Evolutionary conservation across 2,329 filamentous ascomycete species (phyloP).

Genomic region (Westerdykella sp.): DNA sequence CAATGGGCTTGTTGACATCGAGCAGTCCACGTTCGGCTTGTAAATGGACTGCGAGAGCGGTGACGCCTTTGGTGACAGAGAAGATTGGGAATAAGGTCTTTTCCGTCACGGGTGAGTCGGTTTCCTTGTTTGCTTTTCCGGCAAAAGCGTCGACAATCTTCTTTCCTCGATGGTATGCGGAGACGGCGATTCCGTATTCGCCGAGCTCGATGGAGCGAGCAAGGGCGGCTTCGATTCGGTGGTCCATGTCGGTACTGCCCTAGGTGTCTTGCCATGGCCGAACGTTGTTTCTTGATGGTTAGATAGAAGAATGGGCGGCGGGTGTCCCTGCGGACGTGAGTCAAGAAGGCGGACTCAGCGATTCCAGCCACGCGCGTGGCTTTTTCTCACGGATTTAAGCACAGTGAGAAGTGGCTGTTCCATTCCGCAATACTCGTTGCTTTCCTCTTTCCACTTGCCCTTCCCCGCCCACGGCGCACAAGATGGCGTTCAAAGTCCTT

Average conservation of each 20-base stretch:
- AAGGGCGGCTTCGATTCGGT: neutral
- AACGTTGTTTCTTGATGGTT: no score
- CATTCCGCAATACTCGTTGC: no score
- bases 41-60: constrained; percentile 17
- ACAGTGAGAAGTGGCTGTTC: no score
- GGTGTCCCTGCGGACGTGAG: no score
- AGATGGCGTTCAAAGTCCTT: neutral
- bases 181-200: neutral
- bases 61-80: constrained; percentile 24
- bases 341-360: no score
- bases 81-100: constrained; percentile 6
- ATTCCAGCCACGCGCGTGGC: no score
- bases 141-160: constrained; percentile 1
- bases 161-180: neutral
- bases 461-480: neutral
- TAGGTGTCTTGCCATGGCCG: no score
- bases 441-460: no score
- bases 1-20: constrained; percentile 18
- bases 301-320: no score
- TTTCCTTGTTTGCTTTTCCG: neutral
- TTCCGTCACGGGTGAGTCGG: constrained; percentile 2
- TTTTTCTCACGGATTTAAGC: no score
- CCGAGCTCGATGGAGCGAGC: neutral
- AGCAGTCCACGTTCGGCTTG: constrained; percentile 23
- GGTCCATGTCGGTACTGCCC: neutral